phyloP scores from a whole-genome alignment of 1,284 basidiomycete species.

The Naganishia liquefaciens region DNA sequence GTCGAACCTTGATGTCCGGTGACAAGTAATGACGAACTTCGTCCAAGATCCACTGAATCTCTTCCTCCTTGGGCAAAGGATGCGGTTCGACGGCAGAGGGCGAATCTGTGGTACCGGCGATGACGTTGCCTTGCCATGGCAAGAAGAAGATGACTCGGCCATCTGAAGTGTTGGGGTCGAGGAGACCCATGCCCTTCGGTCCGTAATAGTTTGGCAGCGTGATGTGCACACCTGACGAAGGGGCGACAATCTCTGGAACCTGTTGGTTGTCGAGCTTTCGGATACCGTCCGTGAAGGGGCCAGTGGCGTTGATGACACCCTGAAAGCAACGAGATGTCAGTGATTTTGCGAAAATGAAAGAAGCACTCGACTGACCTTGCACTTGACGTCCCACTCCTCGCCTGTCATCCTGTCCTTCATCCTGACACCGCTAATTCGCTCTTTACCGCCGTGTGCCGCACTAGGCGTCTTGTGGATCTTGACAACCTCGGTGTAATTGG shows the following conservation, averaged over 20 bases:
- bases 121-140: conserved; percentile 97
- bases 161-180: conserved; percentile 93
- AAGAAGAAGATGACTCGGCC: conserved; percentile 98
- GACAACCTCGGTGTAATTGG: conserved; percentile 89
- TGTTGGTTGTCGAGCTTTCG: conserved; percentile 81
- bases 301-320: conserved; percentile 95
- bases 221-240: conserved; percentile 92
- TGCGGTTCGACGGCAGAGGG: conserved; percentile 75
- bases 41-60: conserved; percentile 94
- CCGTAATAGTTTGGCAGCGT: conserved; percentile 97
- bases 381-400: conserved; percentile 76
- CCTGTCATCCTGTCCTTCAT: conserved; percentile 83
- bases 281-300: conserved; percentile 87
- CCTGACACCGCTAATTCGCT: conserved; percentile 71
- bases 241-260: conserved; percentile 83
- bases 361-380: conserved; percentile 61
- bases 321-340: conserved; percentile 39
- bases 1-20: conserved; percentile 87
- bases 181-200: conserved; percentile 89
- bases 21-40: conserved; percentile 80
- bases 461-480: conserved; percentile 68
- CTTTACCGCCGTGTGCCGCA: conserved; percentile 56
- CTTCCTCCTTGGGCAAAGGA: conserved; percentile 84
- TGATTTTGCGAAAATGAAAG: neutral
- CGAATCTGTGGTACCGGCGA: conserved; percentile 94